phyloP scores from a whole-genome alignment of 768 basidiomycete species.

The Xerocomus spinulosus region DNA sequence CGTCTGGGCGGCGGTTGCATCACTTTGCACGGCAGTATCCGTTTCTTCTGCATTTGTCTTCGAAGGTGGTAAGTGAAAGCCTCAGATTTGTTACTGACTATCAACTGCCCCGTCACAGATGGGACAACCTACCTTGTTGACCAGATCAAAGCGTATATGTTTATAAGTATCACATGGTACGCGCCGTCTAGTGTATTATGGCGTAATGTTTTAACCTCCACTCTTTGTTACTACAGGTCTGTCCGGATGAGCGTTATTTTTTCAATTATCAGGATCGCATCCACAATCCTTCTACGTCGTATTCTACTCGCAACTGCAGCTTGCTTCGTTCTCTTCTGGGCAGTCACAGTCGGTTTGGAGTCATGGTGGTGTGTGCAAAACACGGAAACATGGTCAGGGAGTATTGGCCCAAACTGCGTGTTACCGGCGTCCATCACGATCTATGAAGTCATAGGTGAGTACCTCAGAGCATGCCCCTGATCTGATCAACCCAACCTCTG shows the following conservation, averaged over 20 bases:
- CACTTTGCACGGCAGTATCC: not conserved
- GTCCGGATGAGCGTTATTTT: conserved; percentile 17
- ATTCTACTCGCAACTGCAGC: not conserved
- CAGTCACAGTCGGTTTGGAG: not conserved
- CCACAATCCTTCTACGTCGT: not conserved
- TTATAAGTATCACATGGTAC: conserved; percentile 9
- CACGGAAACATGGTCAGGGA: too few species aligned
- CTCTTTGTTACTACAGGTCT: conserved; percentile 10
- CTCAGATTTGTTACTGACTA: not conserved
- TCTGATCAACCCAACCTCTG: not conserved
- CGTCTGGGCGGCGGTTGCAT: conserved; percentile 15
- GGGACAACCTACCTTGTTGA: not conserved
- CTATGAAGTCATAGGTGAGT: conserved; percentile 6
- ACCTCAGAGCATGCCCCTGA: not conserved
- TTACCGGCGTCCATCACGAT: not conserved
- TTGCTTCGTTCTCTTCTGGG: conserved; percentile 9
- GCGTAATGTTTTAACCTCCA: too few species aligned
- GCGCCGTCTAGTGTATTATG: too few species aligned
- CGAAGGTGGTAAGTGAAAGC: not conserved
- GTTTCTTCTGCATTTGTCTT: not conserved
- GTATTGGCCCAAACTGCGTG: not conserved
- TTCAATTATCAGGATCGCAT: conserved; percentile 10
- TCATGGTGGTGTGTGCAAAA: conserved; percentile 5
- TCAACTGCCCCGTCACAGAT: conserved; percentile 1
- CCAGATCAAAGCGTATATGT: conserved; percentile 3